phyloP scores from a whole-genome alignment of 2,329 filamentous ascomycete genomes.

The Colletotrichum viniferum region DNA sequence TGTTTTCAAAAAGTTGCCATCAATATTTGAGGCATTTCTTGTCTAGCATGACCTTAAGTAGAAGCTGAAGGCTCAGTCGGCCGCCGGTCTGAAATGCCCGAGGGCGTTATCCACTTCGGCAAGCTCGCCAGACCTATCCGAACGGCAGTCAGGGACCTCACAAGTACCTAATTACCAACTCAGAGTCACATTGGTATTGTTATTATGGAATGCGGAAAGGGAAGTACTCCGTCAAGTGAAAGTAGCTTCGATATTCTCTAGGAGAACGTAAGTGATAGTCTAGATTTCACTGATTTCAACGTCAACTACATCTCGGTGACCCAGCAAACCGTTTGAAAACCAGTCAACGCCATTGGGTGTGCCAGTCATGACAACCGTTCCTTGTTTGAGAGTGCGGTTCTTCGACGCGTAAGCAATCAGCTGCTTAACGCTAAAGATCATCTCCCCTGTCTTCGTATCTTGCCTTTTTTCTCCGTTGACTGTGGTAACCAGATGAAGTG shows the following conservation, averaged over 20 bases:
- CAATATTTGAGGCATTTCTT: not conserved
- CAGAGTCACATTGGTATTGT: too few species aligned
- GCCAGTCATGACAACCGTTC: not conserved
- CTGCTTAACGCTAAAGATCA: not conserved
- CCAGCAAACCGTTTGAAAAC: not conserved
- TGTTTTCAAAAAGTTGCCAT: fast-evolving
- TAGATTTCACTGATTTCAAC: not conserved
- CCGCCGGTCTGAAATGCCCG: not conserved
- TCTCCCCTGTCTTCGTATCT: not conserved
- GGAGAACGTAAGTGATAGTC: too few species aligned
- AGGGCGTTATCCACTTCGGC: not conserved
- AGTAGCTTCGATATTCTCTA: too few species aligned
- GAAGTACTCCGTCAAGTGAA: not conserved
- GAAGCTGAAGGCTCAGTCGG: not conserved
- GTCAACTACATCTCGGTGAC: not conserved
- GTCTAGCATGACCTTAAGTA: not conserved
- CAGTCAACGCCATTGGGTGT: not conserved
- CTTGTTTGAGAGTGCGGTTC: not conserved
- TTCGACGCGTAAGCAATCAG: not conserved
- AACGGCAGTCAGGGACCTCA: not conserved
- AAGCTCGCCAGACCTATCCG: not conserved
- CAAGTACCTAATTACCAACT: too few species aligned
- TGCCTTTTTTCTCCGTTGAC: not conserved
- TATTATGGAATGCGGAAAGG: not conserved
- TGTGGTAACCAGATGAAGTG: not conserved